A percentile compares a stretch with the other conserved stretches of the same genome.
Conservation (phyloP, 75 land plant species). For the Pseudotsuga menziesii region DNA sequence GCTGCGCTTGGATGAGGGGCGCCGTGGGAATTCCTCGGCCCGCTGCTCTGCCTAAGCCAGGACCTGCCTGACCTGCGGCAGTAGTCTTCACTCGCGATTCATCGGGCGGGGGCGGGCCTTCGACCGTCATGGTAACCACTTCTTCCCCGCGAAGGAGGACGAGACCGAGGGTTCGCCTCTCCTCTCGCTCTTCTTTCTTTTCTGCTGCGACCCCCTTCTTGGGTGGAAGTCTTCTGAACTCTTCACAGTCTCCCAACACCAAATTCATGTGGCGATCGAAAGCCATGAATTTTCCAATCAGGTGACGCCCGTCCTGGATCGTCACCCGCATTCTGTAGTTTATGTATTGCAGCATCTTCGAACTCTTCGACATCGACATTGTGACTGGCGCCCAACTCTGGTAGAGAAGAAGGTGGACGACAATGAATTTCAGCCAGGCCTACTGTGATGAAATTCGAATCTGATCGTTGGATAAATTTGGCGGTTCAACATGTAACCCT, state of each 20-base stretch:
- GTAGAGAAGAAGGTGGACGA: no score
- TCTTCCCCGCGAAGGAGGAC: constrained; percentile 95
- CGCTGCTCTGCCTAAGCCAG: constrained; percentile 86
- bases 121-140: constrained; percentile 94
- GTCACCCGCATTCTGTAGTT: constrained; percentile 97
- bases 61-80: constrained; percentile 66
- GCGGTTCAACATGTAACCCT: no score
- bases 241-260: constrained; percentile 95
- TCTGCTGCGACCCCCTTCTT: constrained; percentile 28
- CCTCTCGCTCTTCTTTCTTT: constrained; percentile 66
- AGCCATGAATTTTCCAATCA: constrained; percentile 98
- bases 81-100: constrained; percentile 48
- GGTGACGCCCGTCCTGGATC: constrained; percentile 91
- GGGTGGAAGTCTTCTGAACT: constrained; percentile 88
- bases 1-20: constrained; percentile 76
- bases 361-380: constrained; percentile 86
- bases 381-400: no score
- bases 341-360: constrained; percentile 86
- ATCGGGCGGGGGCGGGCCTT: constrained; percentile 92
- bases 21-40: constrained; percentile 88
- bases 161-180: constrained; percentile 86
- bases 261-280: constrained; percentile 99
- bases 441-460: no score
- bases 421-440: no score
- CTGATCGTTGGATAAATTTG: no score